These are phyloP conservation scores for Uronychia setigera DNA, from an alignment of 73 alveolate species.

Conservation along the genomic window DNA sequence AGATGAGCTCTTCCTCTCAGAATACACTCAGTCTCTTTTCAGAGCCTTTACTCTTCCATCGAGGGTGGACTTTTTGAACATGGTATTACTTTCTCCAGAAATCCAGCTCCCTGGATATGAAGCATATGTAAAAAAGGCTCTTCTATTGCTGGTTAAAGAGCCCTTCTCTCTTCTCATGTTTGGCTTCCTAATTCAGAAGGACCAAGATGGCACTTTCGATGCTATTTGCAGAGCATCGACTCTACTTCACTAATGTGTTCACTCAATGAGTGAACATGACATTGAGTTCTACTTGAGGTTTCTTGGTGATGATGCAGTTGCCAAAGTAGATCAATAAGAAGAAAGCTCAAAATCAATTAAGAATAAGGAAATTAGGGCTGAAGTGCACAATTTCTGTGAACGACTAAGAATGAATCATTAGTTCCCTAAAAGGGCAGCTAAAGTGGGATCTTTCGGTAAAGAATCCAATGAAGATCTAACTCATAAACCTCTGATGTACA, in stretches of 20 bases:
- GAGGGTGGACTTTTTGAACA: neutral
- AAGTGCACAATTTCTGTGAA: neutral
- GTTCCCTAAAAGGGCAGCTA: neutral
- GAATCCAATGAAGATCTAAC: too few species aligned
- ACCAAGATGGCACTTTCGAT: neutral
- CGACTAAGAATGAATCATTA: neutral
- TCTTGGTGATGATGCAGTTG: neutral
- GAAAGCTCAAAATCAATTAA: neutral
- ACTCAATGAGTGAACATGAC: neutral
- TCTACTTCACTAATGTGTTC: neutral
- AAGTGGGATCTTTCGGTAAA: too few species aligned
- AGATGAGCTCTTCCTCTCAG: neutral
- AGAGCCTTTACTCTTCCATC: neutral
- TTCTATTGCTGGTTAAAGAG: neutral
- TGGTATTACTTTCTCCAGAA: neutral
- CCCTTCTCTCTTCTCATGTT: neutral
- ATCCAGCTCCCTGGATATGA: neutral
- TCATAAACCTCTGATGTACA: too few species aligned
- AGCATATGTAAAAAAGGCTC: neutral
- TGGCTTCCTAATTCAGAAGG: neutral
- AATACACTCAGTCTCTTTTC: neutral
- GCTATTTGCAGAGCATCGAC: neutral
- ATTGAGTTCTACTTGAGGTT: neutral
- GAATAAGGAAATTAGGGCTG: neutral
- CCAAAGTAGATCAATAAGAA: neutral